Evolutionary conservation across 345 rosid genomes (phyloP).

Genomic region (Populus pruinosa): DNA sequence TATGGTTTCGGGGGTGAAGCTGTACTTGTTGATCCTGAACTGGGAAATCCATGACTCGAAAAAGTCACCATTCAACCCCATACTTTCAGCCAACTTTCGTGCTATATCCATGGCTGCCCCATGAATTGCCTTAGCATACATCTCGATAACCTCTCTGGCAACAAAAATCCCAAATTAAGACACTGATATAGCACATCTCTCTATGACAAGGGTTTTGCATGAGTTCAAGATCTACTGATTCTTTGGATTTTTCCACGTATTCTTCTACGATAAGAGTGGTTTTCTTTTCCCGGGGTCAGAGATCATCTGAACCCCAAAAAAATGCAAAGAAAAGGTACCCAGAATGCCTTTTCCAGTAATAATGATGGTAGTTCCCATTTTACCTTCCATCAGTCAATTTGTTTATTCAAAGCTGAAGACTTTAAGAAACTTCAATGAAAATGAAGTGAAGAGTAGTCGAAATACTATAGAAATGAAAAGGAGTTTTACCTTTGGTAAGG

Average conservation of each 20-base stretch:
- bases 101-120: slow-evolving; percentile 52
- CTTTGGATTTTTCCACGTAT: not conserved
- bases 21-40: slow-evolving; percentile 78
- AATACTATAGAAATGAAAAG: not conserved
- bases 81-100: slow-evolving; percentile 48
- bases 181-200: not conserved
- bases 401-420: not conserved
- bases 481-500: slow-evolving; percentile 53
- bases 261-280: not conserved
- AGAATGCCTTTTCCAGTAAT: not conserved
- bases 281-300: not conserved
- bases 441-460: not conserved
- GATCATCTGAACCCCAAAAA: too few relatives aligned
- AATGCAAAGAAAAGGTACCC: not conserved
- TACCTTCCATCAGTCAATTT: not conserved
- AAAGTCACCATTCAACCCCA: slow-evolving; percentile 36
- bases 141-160: slow-evolving; percentile 53
- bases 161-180: not conserved
- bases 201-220: not conserved
- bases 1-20: slow-evolving; percentile 58
- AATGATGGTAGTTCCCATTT: not conserved
- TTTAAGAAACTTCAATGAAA: not conserved
- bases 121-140: slow-evolving; percentile 55
- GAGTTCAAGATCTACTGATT: not conserved
- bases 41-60: slow-evolving; percentile 75